Evolutionary conservation across 192 early-diverging fungal genomes (phyloP), one percentile per base, ranked within the genome.

Genomic region (Chytriomyces sp.): DNA sequence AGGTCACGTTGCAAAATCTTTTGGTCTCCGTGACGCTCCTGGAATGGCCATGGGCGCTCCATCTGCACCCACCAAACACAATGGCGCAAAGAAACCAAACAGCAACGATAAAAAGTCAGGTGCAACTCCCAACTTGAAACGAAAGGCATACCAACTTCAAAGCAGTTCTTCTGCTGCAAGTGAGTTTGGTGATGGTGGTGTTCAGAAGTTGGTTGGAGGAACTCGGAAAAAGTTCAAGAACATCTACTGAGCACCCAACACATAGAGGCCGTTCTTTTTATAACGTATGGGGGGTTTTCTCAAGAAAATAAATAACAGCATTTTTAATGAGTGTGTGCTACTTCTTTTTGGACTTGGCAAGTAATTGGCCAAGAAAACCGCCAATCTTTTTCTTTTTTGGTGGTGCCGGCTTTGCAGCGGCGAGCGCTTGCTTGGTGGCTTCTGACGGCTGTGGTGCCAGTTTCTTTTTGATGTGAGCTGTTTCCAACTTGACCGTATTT

Each of bases 1-100:
- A 69, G 98, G 98, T 6, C 98, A 99, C 80, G 82, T 97, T 74
- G 98, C 97, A 62, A 98, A 98, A 83, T 87, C 92, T 20, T 99
- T 99, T 91, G 95, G 89, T n/a, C 85, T 99, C 62, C 89, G 96
- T 28, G 98, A 98, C 77, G 91, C 94, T 5, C 98, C 98, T 23
- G 67, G 76, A 44, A 23, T 77, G 57, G 45, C 76, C 5, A 77
- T 69, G 76, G 76, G 67, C 20, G 53, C 57, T 0, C 62, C 76
- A n/a, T 16, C 23, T 18, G 50, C 50, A 16, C 53, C n/a, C 50
- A 48, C 35, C 5, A 75, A 78, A 28, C 13, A 57, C 16, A 70
- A 67, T 20, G 78, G 49, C 45, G 18, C 61, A 43, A 26, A 75
- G 43, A 24, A 11, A 7, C 75, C 65, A 47, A 63, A 79, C 47